A percentile compares a stretch with the other conserved stretches of the same genome.
Conservation (phyloP, 192 early-diverging fungal genomes). For the Linnemannia hyalina region DNA sequence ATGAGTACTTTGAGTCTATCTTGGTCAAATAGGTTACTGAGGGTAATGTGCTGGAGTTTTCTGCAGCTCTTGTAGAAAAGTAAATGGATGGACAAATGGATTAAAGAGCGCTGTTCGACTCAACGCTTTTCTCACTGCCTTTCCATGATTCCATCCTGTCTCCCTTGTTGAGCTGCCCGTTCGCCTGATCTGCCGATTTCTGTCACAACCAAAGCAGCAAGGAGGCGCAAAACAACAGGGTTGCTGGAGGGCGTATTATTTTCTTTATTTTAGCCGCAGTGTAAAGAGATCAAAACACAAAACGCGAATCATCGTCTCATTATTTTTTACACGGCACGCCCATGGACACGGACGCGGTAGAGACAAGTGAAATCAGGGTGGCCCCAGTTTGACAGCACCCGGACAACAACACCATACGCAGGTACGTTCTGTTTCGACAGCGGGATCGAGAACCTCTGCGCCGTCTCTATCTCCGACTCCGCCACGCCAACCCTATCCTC, state of each 20-base stretch:
- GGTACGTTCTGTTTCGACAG: slow-evolving; percentile 55
- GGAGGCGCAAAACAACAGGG: too few relatives aligned
- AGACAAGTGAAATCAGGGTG: slow-evolving; percentile 76
- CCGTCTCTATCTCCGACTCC: slow-evolving; percentile 54
- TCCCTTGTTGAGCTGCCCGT: too few relatives aligned
- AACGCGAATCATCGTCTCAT: too few relatives aligned
- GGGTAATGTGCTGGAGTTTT: too few relatives aligned
- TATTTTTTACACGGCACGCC: slow-evolving; percentile 17
- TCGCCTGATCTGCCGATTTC: too few relatives aligned
- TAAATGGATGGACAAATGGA: too few relatives aligned
- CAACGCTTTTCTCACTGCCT: not conserved
- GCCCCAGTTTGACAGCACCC: slow-evolving; percentile 78
- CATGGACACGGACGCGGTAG: slow-evolving; percentile 82
- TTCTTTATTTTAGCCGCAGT: too few relatives aligned
- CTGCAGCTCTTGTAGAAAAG: too few relatives aligned
- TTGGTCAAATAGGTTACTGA: not conserved
- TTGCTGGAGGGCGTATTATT: too few relatives aligned
- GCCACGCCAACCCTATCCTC: not conserved
- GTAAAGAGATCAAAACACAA: too few relatives aligned
- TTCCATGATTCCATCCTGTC: not conserved
- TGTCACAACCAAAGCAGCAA: too few relatives aligned
- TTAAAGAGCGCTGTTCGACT: too few relatives aligned
- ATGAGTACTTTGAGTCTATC: slow-evolving; percentile 22
- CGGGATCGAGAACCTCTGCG: slow-evolving; percentile 40
- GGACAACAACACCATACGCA: slow-evolving; percentile 63